Evolutionary conservation across 2,329 filamentous ascomycete species (phyloP), one percentile per base, ranked within the genome.

Genomic region (Uncinocarpus reesii): DNA sequence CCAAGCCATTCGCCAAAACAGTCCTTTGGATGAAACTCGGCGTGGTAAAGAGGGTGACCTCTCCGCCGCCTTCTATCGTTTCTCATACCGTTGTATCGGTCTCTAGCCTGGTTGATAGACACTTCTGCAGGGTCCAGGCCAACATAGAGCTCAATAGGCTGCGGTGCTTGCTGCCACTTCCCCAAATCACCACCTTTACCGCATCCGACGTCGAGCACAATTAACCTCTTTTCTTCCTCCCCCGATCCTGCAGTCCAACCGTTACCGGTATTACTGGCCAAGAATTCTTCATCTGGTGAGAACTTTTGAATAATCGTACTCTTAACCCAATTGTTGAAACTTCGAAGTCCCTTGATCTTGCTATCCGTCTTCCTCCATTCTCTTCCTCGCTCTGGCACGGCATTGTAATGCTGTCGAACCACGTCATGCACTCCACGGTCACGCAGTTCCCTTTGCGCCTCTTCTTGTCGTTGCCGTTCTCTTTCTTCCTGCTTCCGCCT

Each of bases 271-370:
- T 60, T 60, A n/a, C 64, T 65, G 2, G 81, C 78, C 0, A 77
- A 71, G 56, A 82, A 81, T 52, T 86, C 81, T 64, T 90, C 84
- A 55, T 83, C 81, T 0, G 85, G 84, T 3, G 86, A 87, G 69
- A 95, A 96, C 64, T 95, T 95, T 63, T 96, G 89, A 57, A 98
- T 96, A 57, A 96, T 79, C 42, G 86, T 90, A 62, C 87, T 95
- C 74, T 98, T 98, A 69, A 98, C 79, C 92, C 92, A 98, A 67
- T 98, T 98, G 71, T 98, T 98, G 73, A 95, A 92, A 56, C 84
- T 86, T 46, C 92, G 80, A 46, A 98, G 72, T 0, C 92, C 92
- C 69, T 93, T 95, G 72, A 98, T 98, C 60, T 86, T 84, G 65
- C 86, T 94, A 60, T 94, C 88, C 5, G 87, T 94, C 63, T 84